phyloP scores from a whole-genome alignment of 345 rosid genomes.

The Lepidium sativum region DNA sequence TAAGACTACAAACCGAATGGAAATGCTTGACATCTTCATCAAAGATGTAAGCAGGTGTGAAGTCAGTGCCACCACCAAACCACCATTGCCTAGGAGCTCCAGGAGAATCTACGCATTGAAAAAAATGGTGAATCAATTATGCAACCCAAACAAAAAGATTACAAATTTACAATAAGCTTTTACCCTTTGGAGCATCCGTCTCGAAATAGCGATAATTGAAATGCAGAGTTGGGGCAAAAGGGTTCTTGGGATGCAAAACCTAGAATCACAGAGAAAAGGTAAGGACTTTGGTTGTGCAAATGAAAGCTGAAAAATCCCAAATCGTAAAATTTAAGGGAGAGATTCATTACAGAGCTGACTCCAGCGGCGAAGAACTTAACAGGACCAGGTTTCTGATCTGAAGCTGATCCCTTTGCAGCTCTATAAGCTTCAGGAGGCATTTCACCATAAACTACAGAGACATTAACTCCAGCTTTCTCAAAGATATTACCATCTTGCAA shows the following conservation, averaged over 20 bases:
- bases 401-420: constrained; percentile 67
- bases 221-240: constrained; percentile 75
- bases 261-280: background rate
- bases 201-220: constrained; percentile 29
- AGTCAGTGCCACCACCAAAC: constrained; percentile 99
- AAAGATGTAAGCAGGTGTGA: constrained; percentile 92
- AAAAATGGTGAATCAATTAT: background rate
- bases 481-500: constrained; percentile 85
- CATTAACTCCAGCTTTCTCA: constrained; percentile 97
- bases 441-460: constrained; percentile 88
- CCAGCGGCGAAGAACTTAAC: constrained; percentile 95
- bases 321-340: background rate
- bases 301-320: background rate
- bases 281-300: background rate
- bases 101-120: constrained; percentile 48
- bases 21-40: constrained; percentile 97
- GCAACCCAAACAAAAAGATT: background rate
- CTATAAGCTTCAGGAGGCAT: constrained; percentile 99
- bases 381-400: constrained; percentile 73
- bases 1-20: constrained; percentile 49
- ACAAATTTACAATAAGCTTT: background rate
- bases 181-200: constrained; percentile 70
- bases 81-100: constrained; percentile 99
- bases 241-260: constrained; percentile 48
- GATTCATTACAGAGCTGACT: constrained; percentile 64